phyloP scores from a whole-genome alignment of 208 protist species.

The Trypanosoma avium region DNA sequence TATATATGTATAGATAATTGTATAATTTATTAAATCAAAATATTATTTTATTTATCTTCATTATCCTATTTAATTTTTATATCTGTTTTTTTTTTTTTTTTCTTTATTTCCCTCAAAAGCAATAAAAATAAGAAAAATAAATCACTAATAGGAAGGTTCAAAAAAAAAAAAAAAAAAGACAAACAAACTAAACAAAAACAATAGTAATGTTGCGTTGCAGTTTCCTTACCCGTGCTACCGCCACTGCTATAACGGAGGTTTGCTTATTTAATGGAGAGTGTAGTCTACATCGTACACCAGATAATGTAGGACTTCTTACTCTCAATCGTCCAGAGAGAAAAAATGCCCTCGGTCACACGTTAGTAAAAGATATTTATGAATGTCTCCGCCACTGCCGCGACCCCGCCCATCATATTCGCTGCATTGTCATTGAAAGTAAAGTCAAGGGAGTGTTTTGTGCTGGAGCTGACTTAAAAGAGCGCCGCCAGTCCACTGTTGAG shows the following conservation, averaged over 20 bases:
- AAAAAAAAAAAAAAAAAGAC: too few species aligned
- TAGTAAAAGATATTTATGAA: conserved; percentile 45
- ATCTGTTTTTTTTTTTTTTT: conserved; percentile 4
- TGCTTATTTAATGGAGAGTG: conserved; percentile 41
- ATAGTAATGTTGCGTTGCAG: too few species aligned
- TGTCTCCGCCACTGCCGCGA: conserved; percentile 44
- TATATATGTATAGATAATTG: too few species aligned
- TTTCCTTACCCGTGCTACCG: too few species aligned
- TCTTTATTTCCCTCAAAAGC: background rate
- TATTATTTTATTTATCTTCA: background rate
- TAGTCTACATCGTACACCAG: conserved; percentile 21
- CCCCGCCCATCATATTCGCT: conserved; percentile 33
- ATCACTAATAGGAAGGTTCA: too few species aligned
- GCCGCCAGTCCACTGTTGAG: conserved; percentile 45
- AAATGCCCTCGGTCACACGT: conserved; percentile 53
- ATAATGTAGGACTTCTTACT: conserved; percentile 41
- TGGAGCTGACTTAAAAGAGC: conserved; percentile 81
- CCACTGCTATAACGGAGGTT: too few species aligned
- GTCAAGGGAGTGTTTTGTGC: conserved; percentile 78
- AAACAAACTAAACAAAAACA: too few species aligned
- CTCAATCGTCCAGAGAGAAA: conserved; percentile 55
- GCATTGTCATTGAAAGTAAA: conserved; percentile 62
- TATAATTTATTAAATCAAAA: too few species aligned
- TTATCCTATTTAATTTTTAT: background rate
- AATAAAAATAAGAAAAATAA: conserved; percentile 15